A percentile compares a stretch with the other conserved stretches of the same genome.
phyloP scores from a whole-genome alignment of 768 basidiomycete genomes.

The Mycena leptocephala region DNA sequence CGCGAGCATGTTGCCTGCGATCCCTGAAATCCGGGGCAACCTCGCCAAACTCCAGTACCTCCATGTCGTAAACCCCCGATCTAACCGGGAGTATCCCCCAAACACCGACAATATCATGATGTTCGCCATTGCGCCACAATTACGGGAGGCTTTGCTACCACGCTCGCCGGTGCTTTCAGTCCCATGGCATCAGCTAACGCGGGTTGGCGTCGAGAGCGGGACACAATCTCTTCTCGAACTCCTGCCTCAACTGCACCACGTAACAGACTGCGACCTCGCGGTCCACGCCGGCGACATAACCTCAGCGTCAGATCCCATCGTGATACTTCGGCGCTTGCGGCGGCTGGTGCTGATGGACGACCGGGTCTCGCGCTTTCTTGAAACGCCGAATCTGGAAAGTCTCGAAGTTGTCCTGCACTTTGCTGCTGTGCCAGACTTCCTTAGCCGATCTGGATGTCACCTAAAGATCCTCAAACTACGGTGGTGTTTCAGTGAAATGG shows the following conservation, averaged over 20 bases:
- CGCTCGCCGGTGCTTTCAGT: not conserved
- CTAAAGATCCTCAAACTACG: not conserved
- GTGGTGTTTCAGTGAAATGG: not conserved
- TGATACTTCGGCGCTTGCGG: not conserved
- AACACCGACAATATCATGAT: not conserved
- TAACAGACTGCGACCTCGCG: not conserved
- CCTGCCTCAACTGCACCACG: not conserved
- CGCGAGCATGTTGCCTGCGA: not conserved
- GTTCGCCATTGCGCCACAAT: not conserved
- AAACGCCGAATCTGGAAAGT: not conserved
- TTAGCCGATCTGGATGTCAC: not conserved
- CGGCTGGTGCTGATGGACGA: not conserved
- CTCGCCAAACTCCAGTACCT: not conserved
- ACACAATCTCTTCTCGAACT: not conserved
- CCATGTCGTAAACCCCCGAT: not conserved
- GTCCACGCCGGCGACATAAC: not conserved
- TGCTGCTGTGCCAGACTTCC: not conserved
- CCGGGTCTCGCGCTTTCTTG: not conserved
- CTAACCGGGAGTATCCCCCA: not conserved
- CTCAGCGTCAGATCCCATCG: not conserved
- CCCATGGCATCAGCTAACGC: not conserved
- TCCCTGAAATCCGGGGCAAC: not conserved
- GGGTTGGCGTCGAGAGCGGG: not conserved
- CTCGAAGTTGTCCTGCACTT: not conserved
- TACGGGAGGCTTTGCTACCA: conserved; percentile 1